These are phyloP conservation scores for Thalassiosira livingstoniorum DNA, from an alignment of 352 stramenopile species.

Conservation along the genomic window DNA sequence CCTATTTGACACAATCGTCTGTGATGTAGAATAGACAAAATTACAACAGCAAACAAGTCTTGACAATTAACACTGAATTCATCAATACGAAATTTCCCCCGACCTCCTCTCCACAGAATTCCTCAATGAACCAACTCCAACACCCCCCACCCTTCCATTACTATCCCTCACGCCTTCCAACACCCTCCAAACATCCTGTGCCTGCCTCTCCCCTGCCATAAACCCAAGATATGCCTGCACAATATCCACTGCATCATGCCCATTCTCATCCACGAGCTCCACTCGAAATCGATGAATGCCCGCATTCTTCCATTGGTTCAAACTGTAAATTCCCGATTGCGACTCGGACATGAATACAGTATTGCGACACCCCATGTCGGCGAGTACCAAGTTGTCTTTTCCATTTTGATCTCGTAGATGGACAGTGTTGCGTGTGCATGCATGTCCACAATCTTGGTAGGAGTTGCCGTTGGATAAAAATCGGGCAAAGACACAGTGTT, in stretches of 20 bases:
- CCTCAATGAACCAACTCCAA: constrained; percentile 69
- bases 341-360: constrained; percentile 82
- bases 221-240: constrained; percentile 66
- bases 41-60: too few species aligned
- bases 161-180: constrained; percentile 67
- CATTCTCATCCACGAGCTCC: constrained; percentile 80
- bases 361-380: constrained; percentile 84
- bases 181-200: constrained; percentile 66
- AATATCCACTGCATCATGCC: constrained; percentile 59
- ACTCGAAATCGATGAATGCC: constrained; percentile 69
- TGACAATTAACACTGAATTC: too few species aligned
- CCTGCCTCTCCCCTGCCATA: constrained; percentile 43
- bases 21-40: too few species aligned
- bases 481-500: constrained; percentile 82
- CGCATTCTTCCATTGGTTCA: constrained; percentile 69
- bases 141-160: constrained; percentile 71
- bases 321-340: constrained; percentile 69
- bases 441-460: constrained; percentile 82
- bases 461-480: constrained; percentile 78
- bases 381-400: constrained; percentile 78
- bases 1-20: too few species aligned
- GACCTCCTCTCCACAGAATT: constrained; percentile 70
- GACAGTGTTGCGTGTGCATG: constrained; percentile 77
- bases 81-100: constrained; percentile 67
- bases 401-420: constrained; percentile 78